phyloP scores from a whole-genome alignment of 345 rosid species.

The Excoecaria cochinchinensis region DNA sequence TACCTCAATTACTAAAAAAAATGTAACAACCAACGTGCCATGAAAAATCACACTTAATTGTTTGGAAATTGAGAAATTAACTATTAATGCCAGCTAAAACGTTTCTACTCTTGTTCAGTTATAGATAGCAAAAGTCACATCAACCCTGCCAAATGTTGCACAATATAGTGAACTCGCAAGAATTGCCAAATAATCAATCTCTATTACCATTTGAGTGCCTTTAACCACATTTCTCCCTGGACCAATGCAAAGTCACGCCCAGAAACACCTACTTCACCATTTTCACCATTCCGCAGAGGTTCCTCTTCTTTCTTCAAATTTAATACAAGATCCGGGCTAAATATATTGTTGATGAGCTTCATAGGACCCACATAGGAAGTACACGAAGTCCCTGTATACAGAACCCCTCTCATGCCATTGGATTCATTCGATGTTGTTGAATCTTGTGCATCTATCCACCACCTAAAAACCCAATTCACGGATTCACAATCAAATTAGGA shows the following conservation, averaged over 20 bases:
- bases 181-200: neutral
- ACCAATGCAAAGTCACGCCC: slow-evolving; percentile 95
- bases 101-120: neutral
- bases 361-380: slow-evolving; percentile 75
- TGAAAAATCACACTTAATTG: neutral
- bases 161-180: neutral
- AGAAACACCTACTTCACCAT: slow-evolving; percentile 72
- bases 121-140: neutral
- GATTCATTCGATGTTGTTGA: slow-evolving; percentile 39
- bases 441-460: slow-evolving; percentile 91
- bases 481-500: slow-evolving; percentile 9
- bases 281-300: slow-evolving; percentile 46
- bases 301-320: slow-evolving; percentile 74
- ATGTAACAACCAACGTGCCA: neutral
- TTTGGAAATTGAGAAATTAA: too few species aligned
- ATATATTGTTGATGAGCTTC: slow-evolving; percentile 90
- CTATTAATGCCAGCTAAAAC: neutral
- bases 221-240: slow-evolving; percentile 90
- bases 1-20: neutral
- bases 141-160: neutral
- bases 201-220: slow-evolving; percentile 80
- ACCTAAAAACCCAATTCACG: slow-evolving; percentile 44
- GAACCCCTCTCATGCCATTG: slow-evolving; percentile 56
- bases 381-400: slow-evolving; percentile 65
- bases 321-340: slow-evolving; percentile 74